Evolutionary conservation across 2,329 filamentous ascomycete genomes (phyloP).

Genomic region (Penicillium sclerotiorum): DNA sequence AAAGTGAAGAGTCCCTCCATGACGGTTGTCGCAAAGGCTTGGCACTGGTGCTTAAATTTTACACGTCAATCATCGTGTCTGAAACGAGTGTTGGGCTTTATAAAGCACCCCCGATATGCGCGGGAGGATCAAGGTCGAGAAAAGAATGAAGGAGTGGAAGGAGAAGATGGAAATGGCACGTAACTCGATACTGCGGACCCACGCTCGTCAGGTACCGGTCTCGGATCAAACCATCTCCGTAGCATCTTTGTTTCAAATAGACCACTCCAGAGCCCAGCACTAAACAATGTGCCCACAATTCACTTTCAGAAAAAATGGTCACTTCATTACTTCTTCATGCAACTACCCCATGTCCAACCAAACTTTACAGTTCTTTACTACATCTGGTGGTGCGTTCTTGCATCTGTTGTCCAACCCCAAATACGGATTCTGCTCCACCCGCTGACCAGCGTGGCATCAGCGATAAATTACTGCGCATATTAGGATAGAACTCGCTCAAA

Average conservation of each 20-base stretch:
- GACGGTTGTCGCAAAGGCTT: conserved; percentile 25
- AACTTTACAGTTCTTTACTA: too few species aligned
- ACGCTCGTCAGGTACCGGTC: conserved; percentile 7
- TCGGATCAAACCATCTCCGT: conserved; percentile 7
- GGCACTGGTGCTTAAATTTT: conserved; percentile 25
- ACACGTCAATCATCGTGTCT: conserved; percentile 25
- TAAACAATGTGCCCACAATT: too few species aligned
- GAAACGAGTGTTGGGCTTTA: not conserved
- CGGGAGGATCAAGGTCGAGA: not conserved
- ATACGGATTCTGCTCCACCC: not conserved
- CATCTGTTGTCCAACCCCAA: not conserved
- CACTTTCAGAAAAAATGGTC: not conserved
- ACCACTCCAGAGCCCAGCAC: too few species aligned
- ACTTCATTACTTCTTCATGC: not conserved
- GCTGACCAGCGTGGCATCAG: not conserved
- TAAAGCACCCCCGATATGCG: not conserved
- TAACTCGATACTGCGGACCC: conserved; percentile 1
- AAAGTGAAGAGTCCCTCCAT: conserved; percentile 68
- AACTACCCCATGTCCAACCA: too few species aligned
- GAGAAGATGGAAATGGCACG: not conserved
- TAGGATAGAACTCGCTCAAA: too few species aligned
- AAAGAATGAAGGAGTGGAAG: not conserved
- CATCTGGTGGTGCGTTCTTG: not conserved
- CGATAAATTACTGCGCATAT: not conserved
- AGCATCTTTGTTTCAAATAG: not conserved